phyloP scores from a whole-genome alignment of 106 monocot species.

The Dendrobium chrysotoxum region DNA sequence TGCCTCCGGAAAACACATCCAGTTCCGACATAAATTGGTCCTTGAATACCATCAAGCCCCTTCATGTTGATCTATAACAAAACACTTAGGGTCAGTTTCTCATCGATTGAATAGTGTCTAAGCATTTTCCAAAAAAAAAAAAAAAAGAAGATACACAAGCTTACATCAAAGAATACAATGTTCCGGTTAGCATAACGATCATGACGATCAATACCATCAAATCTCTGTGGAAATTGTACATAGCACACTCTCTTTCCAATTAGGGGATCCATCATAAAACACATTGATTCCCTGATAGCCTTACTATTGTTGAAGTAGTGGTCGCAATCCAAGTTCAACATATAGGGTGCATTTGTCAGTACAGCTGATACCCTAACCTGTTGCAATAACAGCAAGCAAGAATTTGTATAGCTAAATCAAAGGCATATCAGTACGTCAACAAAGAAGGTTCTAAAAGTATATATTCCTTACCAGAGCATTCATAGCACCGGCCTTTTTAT shows the following conservation, averaged over 20 bases:
- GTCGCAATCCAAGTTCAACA: conserved; percentile 28
- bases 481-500: conserved; percentile 34
- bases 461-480: conserved; percentile 22
- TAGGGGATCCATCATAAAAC: conserved; percentile 33
- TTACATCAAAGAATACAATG: conserved; percentile 34
- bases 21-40: conserved; percentile 29
- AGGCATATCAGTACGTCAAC: not conserved
- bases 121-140: not conserved
- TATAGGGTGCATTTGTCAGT: conserved; percentile 24
- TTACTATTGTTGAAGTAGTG: conserved; percentile 35
- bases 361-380: conserved; percentile 31
- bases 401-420: not conserved
- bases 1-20: conserved; percentile 25
- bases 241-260: conserved; percentile 32
- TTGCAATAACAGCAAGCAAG: not conserved
- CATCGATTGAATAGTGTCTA: not conserved
- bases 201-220: conserved; percentile 33
- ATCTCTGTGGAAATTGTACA: conserved; percentile 31
- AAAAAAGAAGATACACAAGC: not conserved
- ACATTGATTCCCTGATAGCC: conserved; percentile 25
- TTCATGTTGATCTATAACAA: conserved; percentile 31
- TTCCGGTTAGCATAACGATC: conserved; percentile 34
- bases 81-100: not conserved
- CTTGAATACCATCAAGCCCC: conserved; percentile 33
- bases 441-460: not conserved